phyloP scores from a whole-genome alignment of 1,284 basidiomycete species.

The Ganoderma resinaceum region DNA sequence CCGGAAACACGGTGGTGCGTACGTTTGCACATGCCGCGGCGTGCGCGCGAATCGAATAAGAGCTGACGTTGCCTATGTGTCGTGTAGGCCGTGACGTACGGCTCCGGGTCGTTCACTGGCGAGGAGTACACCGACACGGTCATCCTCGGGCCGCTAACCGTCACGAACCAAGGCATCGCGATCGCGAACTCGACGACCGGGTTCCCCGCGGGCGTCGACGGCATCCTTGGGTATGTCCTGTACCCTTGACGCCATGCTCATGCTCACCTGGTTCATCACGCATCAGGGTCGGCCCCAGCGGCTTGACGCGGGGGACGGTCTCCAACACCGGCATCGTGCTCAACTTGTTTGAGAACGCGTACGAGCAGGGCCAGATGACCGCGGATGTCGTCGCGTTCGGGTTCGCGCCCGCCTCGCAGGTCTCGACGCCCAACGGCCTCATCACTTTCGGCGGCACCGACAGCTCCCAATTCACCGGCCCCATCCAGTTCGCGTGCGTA shows the following conservation, averaged over 20 bases:
- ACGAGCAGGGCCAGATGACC: constrained; percentile 35
- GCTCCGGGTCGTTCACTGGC: constrained; percentile 12
- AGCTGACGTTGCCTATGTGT: background rate
- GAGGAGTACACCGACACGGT: constrained; percentile 52
- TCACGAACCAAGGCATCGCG: constrained; percentile 47
- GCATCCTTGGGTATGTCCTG: background rate
- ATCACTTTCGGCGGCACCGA: constrained; percentile 55
- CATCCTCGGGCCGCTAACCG: constrained; percentile 35
- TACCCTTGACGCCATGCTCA: background rate
- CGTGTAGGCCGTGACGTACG: constrained; percentile 30
- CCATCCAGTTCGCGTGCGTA: constrained; percentile 53
- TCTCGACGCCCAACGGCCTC: constrained; percentile 29
- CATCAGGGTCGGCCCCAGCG: constrained; percentile 49
- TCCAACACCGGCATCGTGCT: constrained; percentile 5
- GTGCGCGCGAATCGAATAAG: background rate
- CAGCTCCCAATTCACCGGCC: constrained; percentile 53
- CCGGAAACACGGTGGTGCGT: constrained; percentile 27
- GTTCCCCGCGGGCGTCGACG: constrained; percentile 17
- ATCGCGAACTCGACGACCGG: constrained; percentile 50
- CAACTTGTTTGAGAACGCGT: constrained; percentile 54
- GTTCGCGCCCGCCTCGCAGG: constrained; percentile 13
- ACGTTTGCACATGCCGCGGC: background rate
- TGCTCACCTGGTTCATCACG: background rate
- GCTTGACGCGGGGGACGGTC: constrained; percentile 44
- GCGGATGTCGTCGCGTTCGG: constrained; percentile 6